Conservation (phyloP, 345 rosid genomes). For the Sisymbrium irio region DNA sequence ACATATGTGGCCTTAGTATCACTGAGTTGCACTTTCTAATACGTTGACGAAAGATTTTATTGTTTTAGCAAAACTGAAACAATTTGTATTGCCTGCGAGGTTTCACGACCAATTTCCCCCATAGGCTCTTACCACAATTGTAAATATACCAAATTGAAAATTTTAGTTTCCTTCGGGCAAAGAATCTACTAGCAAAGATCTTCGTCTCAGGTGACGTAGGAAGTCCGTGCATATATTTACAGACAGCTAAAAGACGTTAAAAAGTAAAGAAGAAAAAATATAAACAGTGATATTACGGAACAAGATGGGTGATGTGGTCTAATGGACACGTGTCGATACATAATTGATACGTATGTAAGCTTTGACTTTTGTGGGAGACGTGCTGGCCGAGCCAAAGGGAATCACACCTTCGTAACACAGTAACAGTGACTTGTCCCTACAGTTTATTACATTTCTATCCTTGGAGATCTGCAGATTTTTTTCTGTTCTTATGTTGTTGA, state of each 20-base stretch:
- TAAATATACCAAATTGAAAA: background rate
- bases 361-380: constrained; percentile 29
- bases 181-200: constrained; percentile 12
- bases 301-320: constrained; percentile 1
- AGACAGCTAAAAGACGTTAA: constrained; percentile 12
- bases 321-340: constrained; percentile 18
- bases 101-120: background rate
- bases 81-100: background rate
- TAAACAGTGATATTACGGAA: constrained; percentile 12
- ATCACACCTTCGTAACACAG: background rate
- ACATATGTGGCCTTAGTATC: background rate
- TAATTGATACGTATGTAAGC: background rate
- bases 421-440: background rate
- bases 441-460: background rate
- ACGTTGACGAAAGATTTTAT: background rate
- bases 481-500: background rate
- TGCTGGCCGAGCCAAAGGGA: constrained; percentile 7
- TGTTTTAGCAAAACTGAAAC: background rate
- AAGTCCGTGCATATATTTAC: background rate
- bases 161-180: background rate
- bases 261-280: background rate
- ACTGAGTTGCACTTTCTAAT: background rate
- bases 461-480: background rate
- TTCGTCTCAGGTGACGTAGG: background rate
- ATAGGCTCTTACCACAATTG: background rate